These are phyloP conservation scores for Eucalyptus sp. DNA, from an alignment of 345 rosid genomes.

Conservation along the genomic window DNA sequence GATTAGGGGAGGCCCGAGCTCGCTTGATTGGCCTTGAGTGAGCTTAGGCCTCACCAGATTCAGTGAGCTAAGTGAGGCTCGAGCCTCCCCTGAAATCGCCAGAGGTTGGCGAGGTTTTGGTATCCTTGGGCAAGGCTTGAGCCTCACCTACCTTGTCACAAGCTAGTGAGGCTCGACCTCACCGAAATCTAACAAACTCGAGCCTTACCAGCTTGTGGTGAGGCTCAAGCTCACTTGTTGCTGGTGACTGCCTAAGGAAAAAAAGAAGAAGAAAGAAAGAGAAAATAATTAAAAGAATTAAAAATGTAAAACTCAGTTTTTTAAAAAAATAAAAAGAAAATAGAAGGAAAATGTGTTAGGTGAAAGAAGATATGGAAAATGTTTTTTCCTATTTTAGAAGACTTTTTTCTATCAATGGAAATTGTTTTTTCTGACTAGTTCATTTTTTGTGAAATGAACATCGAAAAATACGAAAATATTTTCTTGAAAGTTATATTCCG, in stretches of 20 bases:
- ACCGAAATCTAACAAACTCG: too few relatives aligned
- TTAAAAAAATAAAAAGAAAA: fast-evolving
- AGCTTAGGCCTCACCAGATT: fast-evolving
- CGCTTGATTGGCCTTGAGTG: fast-evolving
- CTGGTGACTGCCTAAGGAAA: fast-evolving
- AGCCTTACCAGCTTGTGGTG: fast-evolving
- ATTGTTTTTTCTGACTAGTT: too few relatives aligned
- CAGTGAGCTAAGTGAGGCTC: fast-evolving
- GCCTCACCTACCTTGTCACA: fast-evolving
- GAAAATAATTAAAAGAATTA: too few relatives aligned
- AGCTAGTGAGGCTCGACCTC: fast-evolving
- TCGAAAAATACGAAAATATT: too few relatives aligned
- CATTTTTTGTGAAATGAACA: fast-evolving
- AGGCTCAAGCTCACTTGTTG: too few relatives aligned
- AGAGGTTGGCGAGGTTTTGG: fast-evolving
- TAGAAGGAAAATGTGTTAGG: too few relatives aligned
- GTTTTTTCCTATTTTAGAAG: too few relatives aligned
- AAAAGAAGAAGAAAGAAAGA: fast-evolving
- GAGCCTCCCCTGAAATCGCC: fast-evolving
- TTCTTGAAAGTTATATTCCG: too few relatives aligned
- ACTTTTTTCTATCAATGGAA: too few relatives aligned
- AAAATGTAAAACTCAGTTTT: fast-evolving
- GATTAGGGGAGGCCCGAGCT: too few relatives aligned
- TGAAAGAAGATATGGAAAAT: too few relatives aligned
- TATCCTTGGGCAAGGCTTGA: too few relatives aligned